phyloP scores from a whole-genome alignment of 2,329 filamentous ascomycete species.

The Curvularia sp. region DNA sequence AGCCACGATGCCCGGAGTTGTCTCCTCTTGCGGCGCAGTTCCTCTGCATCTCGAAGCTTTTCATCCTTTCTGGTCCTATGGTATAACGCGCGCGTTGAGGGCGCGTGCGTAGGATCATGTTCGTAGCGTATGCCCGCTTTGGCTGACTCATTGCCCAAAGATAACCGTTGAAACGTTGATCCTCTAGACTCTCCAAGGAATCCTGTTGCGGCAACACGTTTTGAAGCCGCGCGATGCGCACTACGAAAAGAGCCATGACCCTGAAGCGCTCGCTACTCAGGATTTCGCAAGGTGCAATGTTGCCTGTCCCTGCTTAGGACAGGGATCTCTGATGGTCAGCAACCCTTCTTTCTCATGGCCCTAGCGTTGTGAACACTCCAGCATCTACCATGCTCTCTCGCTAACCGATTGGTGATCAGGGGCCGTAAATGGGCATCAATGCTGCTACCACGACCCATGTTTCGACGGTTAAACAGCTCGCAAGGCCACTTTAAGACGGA shows the following conservation, averaged over 20 bases:
- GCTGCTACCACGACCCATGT: slow-evolving; percentile 11
- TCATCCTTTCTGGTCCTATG: slow-evolving; percentile 23
- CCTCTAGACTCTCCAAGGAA: slow-evolving; percentile 11
- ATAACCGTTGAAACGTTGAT: slow-evolving; percentile 33
- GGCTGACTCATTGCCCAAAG: slow-evolving; percentile 27
- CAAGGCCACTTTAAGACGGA: slow-evolving; percentile 5
- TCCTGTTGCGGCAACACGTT: slow-evolving; percentile 14
- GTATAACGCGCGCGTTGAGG: slow-evolving; percentile 30
- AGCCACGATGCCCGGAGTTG: slow-evolving; percentile 22
- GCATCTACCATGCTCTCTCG: slow-evolving; percentile 22
- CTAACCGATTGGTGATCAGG: slow-evolving; percentile 13
- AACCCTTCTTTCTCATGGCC: slow-evolving; percentile 7
- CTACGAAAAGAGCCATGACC: slow-evolving; percentile 15
- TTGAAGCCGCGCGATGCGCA: slow-evolving; percentile 18
- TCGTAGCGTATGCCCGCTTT: slow-evolving; percentile 18
- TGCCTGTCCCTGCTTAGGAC: slow-evolving; percentile 13
- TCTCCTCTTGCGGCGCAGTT: slow-evolving; percentile 23
- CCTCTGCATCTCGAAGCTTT: slow-evolving; percentile 14
- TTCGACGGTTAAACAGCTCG: slow-evolving; percentile 15
- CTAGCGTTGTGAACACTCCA: slow-evolving; percentile 18
- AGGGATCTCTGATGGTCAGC: slow-evolving; percentile 11
- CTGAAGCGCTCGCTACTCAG: slow-evolving; percentile 14
- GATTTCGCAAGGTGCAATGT: slow-evolving; percentile 15
- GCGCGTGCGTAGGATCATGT: slow-evolving; percentile 28
- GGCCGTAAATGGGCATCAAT: slow-evolving; percentile 17